These are phyloP conservation scores for Bonnemaisonia californica DNA, from an alignment of 31 red algal species.

Conservation along the genomic window DNA sequence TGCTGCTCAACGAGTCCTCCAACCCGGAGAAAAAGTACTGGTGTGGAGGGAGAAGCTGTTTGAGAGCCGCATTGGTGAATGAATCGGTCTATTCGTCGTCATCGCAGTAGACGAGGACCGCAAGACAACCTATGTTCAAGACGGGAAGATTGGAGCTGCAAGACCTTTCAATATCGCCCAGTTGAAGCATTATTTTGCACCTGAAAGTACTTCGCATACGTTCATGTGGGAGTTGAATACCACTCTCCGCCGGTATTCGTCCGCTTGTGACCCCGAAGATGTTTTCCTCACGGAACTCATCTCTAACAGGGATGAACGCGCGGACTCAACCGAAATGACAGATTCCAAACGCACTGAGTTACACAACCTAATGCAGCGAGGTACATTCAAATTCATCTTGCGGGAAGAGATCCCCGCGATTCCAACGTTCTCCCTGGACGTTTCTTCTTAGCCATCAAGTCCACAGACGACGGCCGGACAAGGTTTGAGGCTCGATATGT, in stretches of 20 bases:
- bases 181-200: neutral
- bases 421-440: no score
- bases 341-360: neutral
- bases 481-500: neutral
- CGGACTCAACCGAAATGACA: neutral
- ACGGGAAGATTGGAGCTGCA: neutral
- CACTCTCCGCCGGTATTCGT: neutral
- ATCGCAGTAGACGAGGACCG: neutral
- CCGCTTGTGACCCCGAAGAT: neutral
- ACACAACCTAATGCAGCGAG: neutral
- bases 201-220: neutral
- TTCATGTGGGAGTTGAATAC: neutral
- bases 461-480: neutral
- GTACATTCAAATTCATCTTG: neutral
- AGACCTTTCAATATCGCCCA: neutral
- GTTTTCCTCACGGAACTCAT: neutral
- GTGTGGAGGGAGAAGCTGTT: neutral
- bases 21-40: no score
- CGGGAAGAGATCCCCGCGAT: neutral
- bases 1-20: neutral
- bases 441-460: neutral
- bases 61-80: constrained; percentile 1
- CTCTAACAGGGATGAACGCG: neutral
- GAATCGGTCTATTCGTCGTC: neutral
- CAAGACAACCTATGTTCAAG: neutral